These are phyloP conservation scores for Boletus reticuloceps DNA, from an alignment of 768 basidiomycete species.

Conservation along the genomic window DNA sequence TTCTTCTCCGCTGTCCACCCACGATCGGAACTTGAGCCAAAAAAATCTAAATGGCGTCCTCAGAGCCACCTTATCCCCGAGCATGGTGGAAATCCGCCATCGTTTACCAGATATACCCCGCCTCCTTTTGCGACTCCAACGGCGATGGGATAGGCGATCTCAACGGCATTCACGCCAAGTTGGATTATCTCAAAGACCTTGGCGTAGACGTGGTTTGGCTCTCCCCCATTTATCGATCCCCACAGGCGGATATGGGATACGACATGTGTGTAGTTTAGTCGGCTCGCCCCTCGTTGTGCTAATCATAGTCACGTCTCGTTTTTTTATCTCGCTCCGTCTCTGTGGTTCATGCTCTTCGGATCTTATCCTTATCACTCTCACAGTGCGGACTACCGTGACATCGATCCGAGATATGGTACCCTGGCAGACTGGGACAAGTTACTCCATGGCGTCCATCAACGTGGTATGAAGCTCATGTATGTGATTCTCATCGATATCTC, in stretches of 20 bases:
- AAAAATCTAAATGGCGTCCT: conserved; percentile 5
- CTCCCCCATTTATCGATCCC: conserved; percentile 57
- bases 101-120: conserved; percentile 70
- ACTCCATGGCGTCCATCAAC: conserved; percentile 50
- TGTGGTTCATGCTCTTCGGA: neutral
- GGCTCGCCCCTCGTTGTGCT: neutral
- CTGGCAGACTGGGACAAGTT: conserved; percentile 58
- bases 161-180: conserved; percentile 57
- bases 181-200: conserved; percentile 67
- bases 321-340: neutral
- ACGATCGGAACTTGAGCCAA: neutral
- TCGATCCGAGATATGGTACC: conserved; percentile 65
- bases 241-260: conserved; percentile 72
- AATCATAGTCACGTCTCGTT: neutral
- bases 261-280: conserved; percentile 47
- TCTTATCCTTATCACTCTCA: conserved; percentile 11
- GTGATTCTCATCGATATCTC: conserved; percentile 19
- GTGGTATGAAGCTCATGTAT: conserved; percentile 71
- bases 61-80: conserved; percentile 23
- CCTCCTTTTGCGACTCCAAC: conserved; percentile 70
- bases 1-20: conserved; percentile 1
- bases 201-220: conserved; percentile 72
- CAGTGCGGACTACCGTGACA: conserved; percentile 63
- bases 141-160: conserved; percentile 71
- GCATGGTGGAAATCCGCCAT: conserved; percentile 59